Conservation (phyloP, 306 rosid species). For the Adenanthera pavonina region DNA sequence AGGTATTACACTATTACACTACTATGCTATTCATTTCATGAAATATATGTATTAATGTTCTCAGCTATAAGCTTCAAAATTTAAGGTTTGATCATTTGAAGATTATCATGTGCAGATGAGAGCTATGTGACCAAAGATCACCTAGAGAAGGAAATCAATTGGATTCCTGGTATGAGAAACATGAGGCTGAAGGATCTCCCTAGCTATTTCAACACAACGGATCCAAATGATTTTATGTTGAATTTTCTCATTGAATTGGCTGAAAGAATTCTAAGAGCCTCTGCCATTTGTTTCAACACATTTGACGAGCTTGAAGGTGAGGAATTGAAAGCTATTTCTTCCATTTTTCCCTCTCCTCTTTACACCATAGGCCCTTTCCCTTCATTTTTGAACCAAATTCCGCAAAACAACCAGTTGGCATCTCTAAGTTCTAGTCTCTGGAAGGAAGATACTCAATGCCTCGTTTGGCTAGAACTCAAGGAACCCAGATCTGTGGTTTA, state of each 20-base stretch:
- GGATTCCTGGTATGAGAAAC: neutral
- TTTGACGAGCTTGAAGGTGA: neutral
- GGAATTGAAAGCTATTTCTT: neutral
- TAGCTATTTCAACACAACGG: neutral
- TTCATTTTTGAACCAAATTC: neutral
- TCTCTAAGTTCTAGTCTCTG: slow-evolving; percentile 24
- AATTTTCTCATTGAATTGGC: rapidly evolving
- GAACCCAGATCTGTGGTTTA: slow-evolving; percentile 22
- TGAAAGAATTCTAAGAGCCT: neutral
- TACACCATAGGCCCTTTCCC: neutral
- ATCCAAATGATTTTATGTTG: neutral
- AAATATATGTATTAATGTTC: no score
- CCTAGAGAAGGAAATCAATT: neutral
- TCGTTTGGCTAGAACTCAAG: slow-evolving; percentile 33
- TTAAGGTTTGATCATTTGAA: neutral
- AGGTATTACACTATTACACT: neutral
- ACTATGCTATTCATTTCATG: no score
- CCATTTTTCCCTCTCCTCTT: neutral
- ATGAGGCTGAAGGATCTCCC: neutral
- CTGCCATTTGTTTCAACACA: neutral
- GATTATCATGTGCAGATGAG: neutral
- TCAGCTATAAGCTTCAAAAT: neutral
- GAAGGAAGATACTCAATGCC: slow-evolving; percentile 27
- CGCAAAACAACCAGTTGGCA: neutral
- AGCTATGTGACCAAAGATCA: neutral